These are phyloP conservation scores for Exserohilum turcica DNA, from an alignment of 2,329 filamentous ascomycete genomes.

Conservation along the genomic window DNA sequence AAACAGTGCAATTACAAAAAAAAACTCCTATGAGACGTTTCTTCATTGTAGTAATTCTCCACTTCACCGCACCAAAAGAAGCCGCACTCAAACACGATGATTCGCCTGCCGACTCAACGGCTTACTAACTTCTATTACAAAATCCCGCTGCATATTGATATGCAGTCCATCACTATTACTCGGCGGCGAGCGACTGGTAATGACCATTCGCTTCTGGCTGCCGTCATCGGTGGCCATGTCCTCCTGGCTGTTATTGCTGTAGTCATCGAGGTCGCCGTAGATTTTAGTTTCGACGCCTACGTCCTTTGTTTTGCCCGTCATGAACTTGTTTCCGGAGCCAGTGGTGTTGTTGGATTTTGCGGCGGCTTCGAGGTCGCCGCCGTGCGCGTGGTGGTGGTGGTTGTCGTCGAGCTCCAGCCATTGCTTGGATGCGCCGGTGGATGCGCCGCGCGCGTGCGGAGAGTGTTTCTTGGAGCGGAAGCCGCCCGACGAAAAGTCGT, in stretches of 20 bases:
- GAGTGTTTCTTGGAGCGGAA: background rate
- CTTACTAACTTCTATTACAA: constrained; percentile 2
- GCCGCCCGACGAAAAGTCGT: background rate
- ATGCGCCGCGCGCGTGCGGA: background rate
- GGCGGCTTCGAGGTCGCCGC: no score
- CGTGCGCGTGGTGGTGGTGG: background rate
- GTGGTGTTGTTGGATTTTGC: no score
- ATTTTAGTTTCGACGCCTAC: constrained; percentile 5
- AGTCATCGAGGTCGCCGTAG: constrained; percentile 7
- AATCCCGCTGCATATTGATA: constrained; percentile 7
- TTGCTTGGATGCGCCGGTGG: background rate
- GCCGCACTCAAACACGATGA: background rate
- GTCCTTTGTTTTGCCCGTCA: background rate
- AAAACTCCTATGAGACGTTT: no score
- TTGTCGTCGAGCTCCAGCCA: constrained; percentile 10
- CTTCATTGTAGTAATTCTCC: no score
- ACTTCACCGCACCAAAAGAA: no score
- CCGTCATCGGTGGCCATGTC: background rate
- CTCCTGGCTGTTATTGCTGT: background rate
- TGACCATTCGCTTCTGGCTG: constrained; percentile 5
- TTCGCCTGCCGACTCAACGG: background rate
- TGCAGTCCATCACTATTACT: constrained; percentile 6
- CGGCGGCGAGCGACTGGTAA: no score
- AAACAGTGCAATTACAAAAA: no score
- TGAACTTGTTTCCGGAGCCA: no score